Base-by-base conservation (phyloP, 2,329 filamentous ascomycete species). In the Sordariomycetes sp. region DNA sequence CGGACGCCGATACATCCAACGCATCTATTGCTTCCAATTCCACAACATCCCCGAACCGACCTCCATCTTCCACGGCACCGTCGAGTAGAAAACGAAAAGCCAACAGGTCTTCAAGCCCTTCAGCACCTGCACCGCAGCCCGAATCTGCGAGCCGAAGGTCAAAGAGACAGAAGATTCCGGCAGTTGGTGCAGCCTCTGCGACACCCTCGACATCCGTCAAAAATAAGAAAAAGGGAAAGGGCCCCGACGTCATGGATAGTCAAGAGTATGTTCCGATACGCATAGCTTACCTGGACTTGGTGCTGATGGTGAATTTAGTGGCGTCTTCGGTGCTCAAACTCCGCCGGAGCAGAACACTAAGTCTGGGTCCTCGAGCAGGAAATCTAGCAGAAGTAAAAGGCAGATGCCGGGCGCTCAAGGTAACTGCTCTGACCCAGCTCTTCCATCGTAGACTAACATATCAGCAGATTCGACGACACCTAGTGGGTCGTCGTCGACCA, bases 61-160 rank as follows among this genome's bases (percentile, higher is more conserved):
- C n/a, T n/a, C n/a, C n/a, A n/a, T n/a, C n/a, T n/a, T n/a, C n/a
- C n/a, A n/a, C n/a, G n/a, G n/a, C n/a, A 8, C 58, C 66, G 48
- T 53, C 66, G 39, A 60, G 74, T 42, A 75, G 80, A 54, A 94
- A 94, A 68, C 81, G 88, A 55, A 94, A 93, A 66, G 71, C 70
- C 43, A 66, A 63, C 46, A 74, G 74, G 19, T 16, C 14, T 45
- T n/a, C n/a, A n/a, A 59, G 61, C 39, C 68, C 56, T 49, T 63
- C 68, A 39, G 57, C 23, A 41, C 43, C 25, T 21, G 31, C 17
- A 30, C 42, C 19, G 18, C 46, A 46, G 17, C 35, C 53, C 23
- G 47, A 42, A 38, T 48, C 58, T 32, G 59, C 71, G 41, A 55
- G 68, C 50, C 72, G 76, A 61, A 74, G 75, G 58, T 67, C 77